Percentiles rank a stretch among this genome's conserved stretches.
Evolutionary conservation across 139 green algal species (phyloP).

Genomic region (Picochlorum sp.): DNA sequence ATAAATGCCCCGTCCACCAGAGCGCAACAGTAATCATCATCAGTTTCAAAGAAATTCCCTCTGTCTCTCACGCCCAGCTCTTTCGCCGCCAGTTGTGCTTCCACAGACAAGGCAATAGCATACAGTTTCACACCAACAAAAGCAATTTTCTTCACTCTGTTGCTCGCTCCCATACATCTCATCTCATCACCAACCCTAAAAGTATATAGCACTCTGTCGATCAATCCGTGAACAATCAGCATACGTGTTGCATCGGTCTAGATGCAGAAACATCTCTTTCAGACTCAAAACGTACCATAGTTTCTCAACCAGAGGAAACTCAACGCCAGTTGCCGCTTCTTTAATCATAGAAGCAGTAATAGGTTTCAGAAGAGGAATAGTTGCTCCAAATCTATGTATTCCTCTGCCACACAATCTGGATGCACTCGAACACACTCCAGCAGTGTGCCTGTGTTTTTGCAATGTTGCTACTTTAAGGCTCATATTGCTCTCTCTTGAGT

Average conservation of each 20-base stretch:
- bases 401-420: too few species aligned
- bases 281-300: constrained; percentile 27
- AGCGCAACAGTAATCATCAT: constrained; percentile 61
- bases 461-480: too few species aligned
- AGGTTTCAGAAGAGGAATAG: not conserved
- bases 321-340: constrained; percentile 27
- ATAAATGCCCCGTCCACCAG: constrained; percentile 67
- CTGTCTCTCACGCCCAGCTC: constrained; percentile 64
- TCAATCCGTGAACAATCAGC: not conserved
- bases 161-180: constrained; percentile 55
- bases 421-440: too few species aligned
- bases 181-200: constrained; percentile 39
- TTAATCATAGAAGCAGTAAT: constrained; percentile 14
- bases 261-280: not conserved
- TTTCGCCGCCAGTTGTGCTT: constrained; percentile 54
- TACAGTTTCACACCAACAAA: constrained; percentile 76
- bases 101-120: constrained; percentile 61
- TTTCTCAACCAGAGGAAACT: constrained; percentile 36
- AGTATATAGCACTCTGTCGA: not conserved
- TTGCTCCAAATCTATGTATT: not conserved
- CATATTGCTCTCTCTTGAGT: too few species aligned
- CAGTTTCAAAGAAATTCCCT: constrained; percentile 32
- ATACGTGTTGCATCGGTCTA: not conserved
- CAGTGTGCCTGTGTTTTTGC: too few species aligned
- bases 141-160: constrained; percentile 63